These are phyloP conservation scores for Ganoderma meredithae DNA, from an alignment of 1,284 basidiomycete species.

Conservation along the genomic window DNA sequence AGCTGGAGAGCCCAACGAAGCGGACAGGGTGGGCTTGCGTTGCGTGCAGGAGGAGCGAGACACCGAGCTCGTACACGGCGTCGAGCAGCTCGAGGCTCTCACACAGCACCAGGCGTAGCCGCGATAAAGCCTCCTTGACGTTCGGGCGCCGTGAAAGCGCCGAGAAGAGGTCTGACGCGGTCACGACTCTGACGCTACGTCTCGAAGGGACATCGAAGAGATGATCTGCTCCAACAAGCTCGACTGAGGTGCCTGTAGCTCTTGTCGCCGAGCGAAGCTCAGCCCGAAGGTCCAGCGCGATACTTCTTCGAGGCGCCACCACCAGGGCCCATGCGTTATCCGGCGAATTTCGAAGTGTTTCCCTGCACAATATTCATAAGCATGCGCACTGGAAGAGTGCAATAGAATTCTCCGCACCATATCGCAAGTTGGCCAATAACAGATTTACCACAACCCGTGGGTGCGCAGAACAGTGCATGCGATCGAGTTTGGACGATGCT, in stretches of 20 bases:
- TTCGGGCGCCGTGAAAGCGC: slow-evolving; percentile 45
- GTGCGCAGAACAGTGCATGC: slow-evolving; percentile 85
- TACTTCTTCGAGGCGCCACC: slow-evolving; percentile 58
- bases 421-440: slow-evolving; percentile 69
- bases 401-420: slow-evolving; percentile 58
- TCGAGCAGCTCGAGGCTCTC: slow-evolving; percentile 91
- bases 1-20: slow-evolving; percentile 80
- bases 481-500: slow-evolving; percentile 74
- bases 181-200: slow-evolving; percentile 61
- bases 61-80: slow-evolving; percentile 82
- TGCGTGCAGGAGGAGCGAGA: slow-evolving; percentile 74
- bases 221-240: slow-evolving; percentile 44
- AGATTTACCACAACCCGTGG: slow-evolving; percentile 86
- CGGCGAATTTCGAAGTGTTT: slow-evolving; percentile 49
- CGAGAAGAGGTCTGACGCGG: slow-evolving; percentile 56
- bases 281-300: slow-evolving; percentile 56
- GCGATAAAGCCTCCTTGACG: slow-evolving; percentile 42
- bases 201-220: slow-evolving; percentile 44
- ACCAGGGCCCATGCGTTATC: slow-evolving; percentile 60
- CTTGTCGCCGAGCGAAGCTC: slow-evolving; percentile 54
- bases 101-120: slow-evolving; percentile 76
- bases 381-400: background rate
- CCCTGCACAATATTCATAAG: slow-evolving; percentile 47
- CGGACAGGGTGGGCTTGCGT: slow-evolving; percentile 71
- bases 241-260: slow-evolving; percentile 53